These are phyloP conservation scores for Globisporangium nodosum DNA, from an alignment of 352 stramenopile genomes.

Conservation along the genomic window DNA sequence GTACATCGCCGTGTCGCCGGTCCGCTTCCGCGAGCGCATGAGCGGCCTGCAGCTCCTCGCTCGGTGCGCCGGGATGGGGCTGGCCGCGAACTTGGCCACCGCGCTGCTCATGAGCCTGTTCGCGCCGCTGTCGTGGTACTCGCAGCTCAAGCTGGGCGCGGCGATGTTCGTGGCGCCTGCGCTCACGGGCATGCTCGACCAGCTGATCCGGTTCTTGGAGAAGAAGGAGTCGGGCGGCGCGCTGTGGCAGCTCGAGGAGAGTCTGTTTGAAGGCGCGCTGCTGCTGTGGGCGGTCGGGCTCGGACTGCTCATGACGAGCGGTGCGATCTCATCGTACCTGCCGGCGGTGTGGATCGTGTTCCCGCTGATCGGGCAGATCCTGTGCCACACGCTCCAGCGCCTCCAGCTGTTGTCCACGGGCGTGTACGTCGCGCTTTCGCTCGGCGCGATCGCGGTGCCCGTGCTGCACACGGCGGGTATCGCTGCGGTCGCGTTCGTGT, in stretches of 20 bases:
- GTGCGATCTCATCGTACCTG: slow-evolving; percentile 57
- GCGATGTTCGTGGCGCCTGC: slow-evolving; percentile 35
- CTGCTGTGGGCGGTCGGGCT: slow-evolving; percentile 36
- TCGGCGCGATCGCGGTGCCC: slow-evolving; percentile 43
- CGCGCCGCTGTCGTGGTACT: slow-evolving; percentile 67
- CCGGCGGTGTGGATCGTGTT: slow-evolving; percentile 61
- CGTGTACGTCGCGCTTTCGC: slow-evolving; percentile 43
- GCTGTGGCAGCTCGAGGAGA: slow-evolving; percentile 53
- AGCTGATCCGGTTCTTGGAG: slow-evolving; percentile 28
- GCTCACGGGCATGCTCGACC: slow-evolving; percentile 53
- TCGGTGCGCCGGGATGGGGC: slow-evolving; percentile 26
- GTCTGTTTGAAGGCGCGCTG: slow-evolving; percentile 57
- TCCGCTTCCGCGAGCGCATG: slow-evolving; percentile 33
- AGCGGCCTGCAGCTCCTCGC: slow-evolving; percentile 32
- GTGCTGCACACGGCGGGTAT: slow-evolving; percentile 56
- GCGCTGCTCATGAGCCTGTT: slow-evolving; percentile 53
- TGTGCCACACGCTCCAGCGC: slow-evolving; percentile 32
- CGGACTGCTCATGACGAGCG: slow-evolving; percentile 24
- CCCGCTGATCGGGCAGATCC: slow-evolving; percentile 41
- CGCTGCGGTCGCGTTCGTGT: slow-evolving; percentile 54
- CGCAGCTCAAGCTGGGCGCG: slow-evolving; percentile 40
- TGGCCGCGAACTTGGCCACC: slow-evolving; percentile 32
- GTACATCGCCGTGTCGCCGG: slow-evolving; percentile 35
- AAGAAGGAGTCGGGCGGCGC: slow-evolving; percentile 17
- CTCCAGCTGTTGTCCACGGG: slow-evolving; percentile 29